A percentile compares a stretch with the other conserved stretches of the same genome.
Conservation (phyloP, 2,329 filamentous ascomycete genomes). For the Metarhizium sp. region DNA sequence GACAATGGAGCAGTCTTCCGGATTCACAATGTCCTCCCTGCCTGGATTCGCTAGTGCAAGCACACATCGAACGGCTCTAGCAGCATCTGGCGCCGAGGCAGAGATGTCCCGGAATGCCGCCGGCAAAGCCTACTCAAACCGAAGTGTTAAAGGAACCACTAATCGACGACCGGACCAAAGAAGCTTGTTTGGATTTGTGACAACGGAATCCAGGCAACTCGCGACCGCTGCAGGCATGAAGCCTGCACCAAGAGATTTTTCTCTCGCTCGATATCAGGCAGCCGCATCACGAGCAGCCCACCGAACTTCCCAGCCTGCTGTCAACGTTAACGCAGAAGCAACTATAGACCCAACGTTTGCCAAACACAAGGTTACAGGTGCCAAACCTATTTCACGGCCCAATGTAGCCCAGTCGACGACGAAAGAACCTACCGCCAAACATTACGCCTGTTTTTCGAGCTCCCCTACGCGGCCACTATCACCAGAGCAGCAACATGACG, state of each 20-base stretch:
- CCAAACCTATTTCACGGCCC: constrained; percentile 26
- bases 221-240: constrained; percentile 5
- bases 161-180: constrained; percentile 28
- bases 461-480: constrained; percentile 33
- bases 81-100: constrained; percentile 12
- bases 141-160: constrained; percentile 15
- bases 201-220: constrained; percentile 11
- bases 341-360: constrained; percentile 21
- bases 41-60: constrained; percentile 55
- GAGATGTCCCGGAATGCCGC: constrained; percentile 4
- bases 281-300: constrained; percentile 13
- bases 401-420: constrained; percentile 14
- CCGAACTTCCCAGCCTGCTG: constrained; percentile 4
- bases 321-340: constrained; percentile 8
- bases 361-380: constrained; percentile 32
- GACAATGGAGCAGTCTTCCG: constrained; percentile 50
- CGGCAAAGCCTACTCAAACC: constrained; percentile 8
- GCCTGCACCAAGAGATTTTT: constrained; percentile 9
- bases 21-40: constrained; percentile 49
- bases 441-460: constrained; percentile 51
- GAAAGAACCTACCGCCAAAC: constrained; percentile 24
- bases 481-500: constrained; percentile 11
- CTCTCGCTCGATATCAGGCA: constrained; percentile 17
- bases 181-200: constrained; percentile 33
- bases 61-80: constrained; percentile 37